A percentile compares a stretch with the other conserved stretches of the same genome.
Evolutionary conservation across 1,284 basidiomycete genomes (phyloP).

Genomic region (Ceratobasidium sp.): DNA sequence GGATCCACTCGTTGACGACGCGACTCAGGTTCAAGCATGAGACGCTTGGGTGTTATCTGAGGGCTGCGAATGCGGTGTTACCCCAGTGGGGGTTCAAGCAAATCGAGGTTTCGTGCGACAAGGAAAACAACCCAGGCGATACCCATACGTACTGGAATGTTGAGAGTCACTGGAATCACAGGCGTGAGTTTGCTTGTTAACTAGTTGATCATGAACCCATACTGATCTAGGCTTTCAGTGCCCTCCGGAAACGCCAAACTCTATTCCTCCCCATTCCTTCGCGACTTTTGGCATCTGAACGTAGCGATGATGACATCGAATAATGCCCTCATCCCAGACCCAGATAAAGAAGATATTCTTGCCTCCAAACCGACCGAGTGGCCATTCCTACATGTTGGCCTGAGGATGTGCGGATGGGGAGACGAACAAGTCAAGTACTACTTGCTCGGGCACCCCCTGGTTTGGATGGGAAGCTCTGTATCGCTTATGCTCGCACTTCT

Average conservation of each 20-base stretch:
- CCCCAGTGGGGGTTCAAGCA: slow-evolving; percentile 99
- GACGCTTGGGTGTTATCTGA: slow-evolving; percentile 83
- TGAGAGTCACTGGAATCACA: slow-evolving; percentile 94
- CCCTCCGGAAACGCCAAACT: slow-evolving; percentile 82
- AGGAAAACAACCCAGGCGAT: slow-evolving; percentile 84
- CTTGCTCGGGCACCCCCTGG: slow-evolving; percentile 88
- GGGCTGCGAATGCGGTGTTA: slow-evolving; percentile 86
- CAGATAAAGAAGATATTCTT: slow-evolving; percentile 97
- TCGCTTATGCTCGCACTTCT: slow-evolving; percentile 68
- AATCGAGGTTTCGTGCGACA: slow-evolving; percentile 93
- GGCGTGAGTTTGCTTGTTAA: slow-evolving; percentile 63
- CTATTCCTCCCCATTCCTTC: slow-evolving; percentile 91
- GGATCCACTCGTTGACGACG: slow-evolving; percentile 90
- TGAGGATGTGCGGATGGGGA: slow-evolving; percentile 98
- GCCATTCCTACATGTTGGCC: slow-evolving; percentile 87
- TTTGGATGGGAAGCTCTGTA: slow-evolving; percentile 86
- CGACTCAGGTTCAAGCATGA: slow-evolving; percentile 85
- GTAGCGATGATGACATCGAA: slow-evolving; percentile 99
- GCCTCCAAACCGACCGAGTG: slow-evolving; percentile 93
- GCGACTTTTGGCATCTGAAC: slow-evolving; percentile 98
- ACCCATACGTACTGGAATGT: slow-evolving; percentile 97
- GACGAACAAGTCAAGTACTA: slow-evolving; percentile 91
- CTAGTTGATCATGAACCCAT: too few species aligned
- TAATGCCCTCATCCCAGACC: slow-evolving; percentile 95
- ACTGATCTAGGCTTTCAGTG: slow-evolving; percentile 71